Base-by-base conservation (phyloP, 2,329 filamentous ascomycete species). In the Hymenoscyphus occultus region DNA sequence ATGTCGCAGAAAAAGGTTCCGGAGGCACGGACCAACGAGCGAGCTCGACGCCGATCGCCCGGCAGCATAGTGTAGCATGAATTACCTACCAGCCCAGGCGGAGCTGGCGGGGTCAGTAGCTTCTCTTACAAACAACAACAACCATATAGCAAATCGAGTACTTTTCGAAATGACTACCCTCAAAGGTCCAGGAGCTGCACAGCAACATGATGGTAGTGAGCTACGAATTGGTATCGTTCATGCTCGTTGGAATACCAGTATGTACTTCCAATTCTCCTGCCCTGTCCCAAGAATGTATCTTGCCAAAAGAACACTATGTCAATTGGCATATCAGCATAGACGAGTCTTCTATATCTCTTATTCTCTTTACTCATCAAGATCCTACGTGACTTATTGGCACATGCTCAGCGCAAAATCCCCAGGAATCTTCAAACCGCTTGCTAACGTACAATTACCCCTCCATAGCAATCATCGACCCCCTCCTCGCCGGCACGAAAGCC, bases 191-290 rank as follows among this genome's bases (percentile, higher is more conserved):
- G 87, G 86, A 69, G 81, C 83, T 74, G 80, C 83, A 39, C 82
- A 87, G 76, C 80, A 83, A 72, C 83, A 86, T 78, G 82, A 89
- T 76, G 90, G 91, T 77, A 86, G 86, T 73, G 83, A 82, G 74
- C 86, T 99, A 69, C 92, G 95, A 76, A 89, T 99, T 76, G 94
- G 91, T 76, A 98, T 99, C 76, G 86, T 99, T 65, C 95, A 98
- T 80, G 94, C 94, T 65, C 89, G 95, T 74, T 99, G 95, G 95
- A 99, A 99, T 81, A 73, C 71, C 28, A 70, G 74, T 74, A 69
- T 61, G 64, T 64, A 14, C 16, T 35, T n/a, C 22, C 13, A 19
- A 35, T 10, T 13, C 16, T n/a, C 42, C 42, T 6, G 42, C 16
- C 39, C 31, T 22, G 19, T 22, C n/a, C 48, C 48, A 51, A 39